Percentiles rank a stretch among this genome's conserved stretches.
Evolutionary conservation across 805 yeast genomes (phyloP).

Genomic region (Starmera pachycereana): DNA sequence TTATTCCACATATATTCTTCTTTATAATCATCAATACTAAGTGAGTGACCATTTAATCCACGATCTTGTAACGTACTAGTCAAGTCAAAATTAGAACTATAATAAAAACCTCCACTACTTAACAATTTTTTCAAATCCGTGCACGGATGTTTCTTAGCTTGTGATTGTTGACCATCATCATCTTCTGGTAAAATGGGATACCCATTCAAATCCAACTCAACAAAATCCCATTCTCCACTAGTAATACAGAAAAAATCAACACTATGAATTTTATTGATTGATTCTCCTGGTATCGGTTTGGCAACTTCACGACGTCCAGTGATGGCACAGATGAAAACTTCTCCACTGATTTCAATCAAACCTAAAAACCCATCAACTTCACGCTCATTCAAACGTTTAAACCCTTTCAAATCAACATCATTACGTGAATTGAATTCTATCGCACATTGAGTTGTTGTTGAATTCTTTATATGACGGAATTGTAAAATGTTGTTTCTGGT

Average conservation of each 20-base stretch:
- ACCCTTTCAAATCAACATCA: conserved; percentile 27
- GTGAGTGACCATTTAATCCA: conserved; percentile 40
- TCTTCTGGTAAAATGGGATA: conserved; percentile 40
- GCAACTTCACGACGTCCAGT: conserved; percentile 75
- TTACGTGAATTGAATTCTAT: conserved; percentile 36
- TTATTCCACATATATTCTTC: conserved; percentile 96
- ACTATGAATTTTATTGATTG: conserved; percentile 68
- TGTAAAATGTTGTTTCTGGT: conserved; percentile 35
- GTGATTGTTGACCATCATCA: conserved; percentile 13
- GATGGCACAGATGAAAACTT: conserved; percentile 69
- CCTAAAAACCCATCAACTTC: conserved; percentile 70
- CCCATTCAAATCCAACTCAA: conserved; percentile 60
- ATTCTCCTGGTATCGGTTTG: conserved; percentile 66
- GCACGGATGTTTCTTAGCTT: conserved; percentile 50
- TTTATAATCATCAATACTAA: conserved; percentile 52
- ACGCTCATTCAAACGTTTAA: conserved; percentile 31
- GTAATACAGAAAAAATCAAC: conserved; percentile 82
- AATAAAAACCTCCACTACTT: conserved; percentile 84
- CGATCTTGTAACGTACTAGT: conserved; percentile 78
- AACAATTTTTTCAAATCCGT: conserved; percentile 66
- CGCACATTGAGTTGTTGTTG: conserved; percentile 28
- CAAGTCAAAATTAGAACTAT: conserved; percentile 84
- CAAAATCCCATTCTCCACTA: conserved; percentile 68
- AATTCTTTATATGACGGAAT: conserved; percentile 29
- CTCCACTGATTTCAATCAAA: conserved; percentile 54